phyloP scores from a whole-genome alignment of 306 rosid species.

The Aeschynomene evenia region DNA sequence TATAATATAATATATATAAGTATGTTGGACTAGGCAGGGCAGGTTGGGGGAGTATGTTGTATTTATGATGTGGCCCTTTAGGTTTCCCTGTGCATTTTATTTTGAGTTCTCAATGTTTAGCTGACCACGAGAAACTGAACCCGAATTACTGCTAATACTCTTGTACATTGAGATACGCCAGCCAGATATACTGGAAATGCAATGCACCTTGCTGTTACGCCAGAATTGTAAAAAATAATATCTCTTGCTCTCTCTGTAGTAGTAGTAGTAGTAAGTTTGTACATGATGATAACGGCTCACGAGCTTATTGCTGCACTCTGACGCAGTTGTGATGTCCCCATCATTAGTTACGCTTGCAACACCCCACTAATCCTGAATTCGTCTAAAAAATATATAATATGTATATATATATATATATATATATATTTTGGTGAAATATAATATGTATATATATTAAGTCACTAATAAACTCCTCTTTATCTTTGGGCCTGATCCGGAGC shows the following conservation, averaged over 20 bases:
- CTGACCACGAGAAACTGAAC: conserved; percentile 30
- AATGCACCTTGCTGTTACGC: conserved; percentile 20
- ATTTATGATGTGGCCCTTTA: conserved; percentile 40
- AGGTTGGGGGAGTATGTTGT: conserved; percentile 27
- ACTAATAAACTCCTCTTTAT: too few species aligned
- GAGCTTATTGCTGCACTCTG: background rate
- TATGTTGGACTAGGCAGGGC: conserved; percentile 29
- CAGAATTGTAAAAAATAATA: background rate
- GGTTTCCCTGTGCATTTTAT: conserved; percentile 28
- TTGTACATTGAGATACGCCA: conserved; percentile 48
- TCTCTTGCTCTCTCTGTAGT: too few species aligned
- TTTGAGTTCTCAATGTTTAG: conserved; percentile 35
- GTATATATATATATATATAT: too few species aligned
- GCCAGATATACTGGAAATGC: conserved; percentile 26
- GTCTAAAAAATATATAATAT: too few species aligned
- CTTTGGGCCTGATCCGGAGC: too few species aligned
- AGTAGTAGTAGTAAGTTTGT: too few species aligned
- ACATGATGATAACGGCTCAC: too few species aligned
- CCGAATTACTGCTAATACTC: conserved; percentile 23
- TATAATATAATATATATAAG: background rate
- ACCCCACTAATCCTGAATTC: too few species aligned
- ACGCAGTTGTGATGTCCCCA: too few species aligned
- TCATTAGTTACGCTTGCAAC: too few species aligned
- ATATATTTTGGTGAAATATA: too few species aligned
- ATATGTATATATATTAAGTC: too few species aligned